A percentile compares a stretch with the other conserved stretches of the same genome.
Conservation (phyloP, 345 rosid species). For the Gossypium bickii region DNA sequence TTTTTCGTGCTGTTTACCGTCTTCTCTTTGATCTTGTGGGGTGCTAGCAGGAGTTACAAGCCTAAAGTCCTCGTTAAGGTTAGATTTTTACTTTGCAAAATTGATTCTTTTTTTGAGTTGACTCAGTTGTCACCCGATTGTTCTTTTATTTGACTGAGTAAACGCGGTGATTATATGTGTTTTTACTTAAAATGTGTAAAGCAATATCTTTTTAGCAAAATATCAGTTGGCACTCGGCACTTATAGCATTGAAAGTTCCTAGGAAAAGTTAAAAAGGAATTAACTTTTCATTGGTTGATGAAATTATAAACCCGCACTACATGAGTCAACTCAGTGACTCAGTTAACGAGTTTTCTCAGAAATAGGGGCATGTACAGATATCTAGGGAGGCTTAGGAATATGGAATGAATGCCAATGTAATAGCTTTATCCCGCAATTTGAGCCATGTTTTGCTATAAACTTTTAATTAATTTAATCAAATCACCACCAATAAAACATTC, state of each 20-base stretch:
- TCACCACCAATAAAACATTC: neutral
- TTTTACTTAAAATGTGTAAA: neutral
- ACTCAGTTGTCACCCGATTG: conserved; percentile 10
- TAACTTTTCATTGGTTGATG: neutral
- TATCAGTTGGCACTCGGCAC: neutral
- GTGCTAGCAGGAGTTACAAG: conserved; percentile 65
- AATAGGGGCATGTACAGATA: neutral
- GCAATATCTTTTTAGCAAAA: neutral
- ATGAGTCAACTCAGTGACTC: conserved; percentile 14
- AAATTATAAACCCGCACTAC: neutral
- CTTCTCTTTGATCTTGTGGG: conserved; percentile 82
- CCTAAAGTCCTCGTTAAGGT: conserved; percentile 77
- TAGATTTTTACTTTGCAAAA: neutral
- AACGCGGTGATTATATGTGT: neutral
- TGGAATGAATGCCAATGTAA: neutral
- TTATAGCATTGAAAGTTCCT: neutral
- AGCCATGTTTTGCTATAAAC: conserved; percentile 5
- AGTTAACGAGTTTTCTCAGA: neutral
- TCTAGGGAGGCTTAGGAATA: conserved; percentile 10
- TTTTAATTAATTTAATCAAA: neutral
- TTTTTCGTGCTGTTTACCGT: conserved; percentile 51
- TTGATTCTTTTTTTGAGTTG: conserved; percentile 13
- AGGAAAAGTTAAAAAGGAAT: neutral
- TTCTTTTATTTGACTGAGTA: neutral
- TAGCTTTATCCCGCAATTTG: conserved; percentile 13